Conservation (phyloP, 495 filamentous ascomycete species). For the Peziza echinospora region DNA sequence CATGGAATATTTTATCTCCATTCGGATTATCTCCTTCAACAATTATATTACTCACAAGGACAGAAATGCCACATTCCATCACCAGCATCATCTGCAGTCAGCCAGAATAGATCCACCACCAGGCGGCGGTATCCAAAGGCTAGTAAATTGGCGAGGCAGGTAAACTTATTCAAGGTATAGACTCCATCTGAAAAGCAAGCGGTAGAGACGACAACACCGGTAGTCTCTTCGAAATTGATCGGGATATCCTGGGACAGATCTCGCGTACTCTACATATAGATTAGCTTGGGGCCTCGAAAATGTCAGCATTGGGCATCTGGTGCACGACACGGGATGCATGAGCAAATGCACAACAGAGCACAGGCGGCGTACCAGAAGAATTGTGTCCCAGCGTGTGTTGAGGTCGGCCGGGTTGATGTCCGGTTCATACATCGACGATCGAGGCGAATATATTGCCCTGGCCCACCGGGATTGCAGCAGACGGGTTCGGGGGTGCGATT, state of each 20-base stretch:
- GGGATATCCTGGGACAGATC: slow-evolving; percentile 10
- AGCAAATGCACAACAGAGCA: no score
- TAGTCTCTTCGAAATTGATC: slow-evolving; percentile 12
- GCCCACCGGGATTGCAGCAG: no score
- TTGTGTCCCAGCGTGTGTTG: neutral
- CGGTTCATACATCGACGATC: neutral
- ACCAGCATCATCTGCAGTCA: slow-evolving; percentile 1
- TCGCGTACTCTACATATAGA: slow-evolving; percentile 8
- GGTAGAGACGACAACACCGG: slow-evolving; percentile 6
- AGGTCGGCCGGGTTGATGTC: neutral
- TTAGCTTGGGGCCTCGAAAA: no score
- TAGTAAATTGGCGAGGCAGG: slow-evolving; percentile 5
- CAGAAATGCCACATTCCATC: slow-evolving; percentile 5
- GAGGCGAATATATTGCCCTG: no score
- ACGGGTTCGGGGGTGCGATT: no score
- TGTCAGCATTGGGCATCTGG: no score
- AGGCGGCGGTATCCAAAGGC: slow-evolving; percentile 10
- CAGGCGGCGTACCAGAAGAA: neutral
- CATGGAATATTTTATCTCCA: no score
- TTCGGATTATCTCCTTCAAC: no score
- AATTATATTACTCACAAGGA: no score
- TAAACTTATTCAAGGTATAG: slow-evolving; percentile 5
- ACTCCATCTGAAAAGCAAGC: slow-evolving; percentile 8
- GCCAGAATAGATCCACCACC: slow-evolving; percentile 8
- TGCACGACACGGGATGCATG: no score